A percentile compares a stretch with the other conserved stretches of the same genome.
Conservation (phyloP, 208 protist species). For the Trypanosoma vivax region DNA sequence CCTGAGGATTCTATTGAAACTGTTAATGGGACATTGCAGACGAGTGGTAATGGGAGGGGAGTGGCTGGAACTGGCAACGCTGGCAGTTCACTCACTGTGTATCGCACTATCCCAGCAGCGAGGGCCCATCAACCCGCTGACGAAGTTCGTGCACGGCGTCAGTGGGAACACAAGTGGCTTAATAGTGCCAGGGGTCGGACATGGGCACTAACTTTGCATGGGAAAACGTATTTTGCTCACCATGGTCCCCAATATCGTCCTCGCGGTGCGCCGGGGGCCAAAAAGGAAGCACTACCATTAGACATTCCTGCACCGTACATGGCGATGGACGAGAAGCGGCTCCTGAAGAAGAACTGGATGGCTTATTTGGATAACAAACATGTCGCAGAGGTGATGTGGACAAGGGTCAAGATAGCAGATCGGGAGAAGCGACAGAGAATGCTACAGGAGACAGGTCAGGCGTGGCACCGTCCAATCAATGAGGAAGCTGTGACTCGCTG, state of each 20-base stretch:
- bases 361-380: conserved; percentile 90
- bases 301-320: conserved; percentile 83
- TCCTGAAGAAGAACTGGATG: conserved; percentile 85
- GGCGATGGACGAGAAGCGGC: conserved; percentile 81
- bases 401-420: conserved; percentile 68
- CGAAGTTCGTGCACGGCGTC: conserved; percentile 54
- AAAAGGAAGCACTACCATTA: conserved; percentile 55
- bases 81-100: conserved; percentile 1
- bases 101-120: conserved; percentile 82
- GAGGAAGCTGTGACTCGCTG: conserved; percentile 48
- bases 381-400: conserved; percentile 87
- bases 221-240: conserved; percentile 77
- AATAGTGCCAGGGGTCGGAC: conserved; percentile 39
- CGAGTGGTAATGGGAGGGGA: conserved; percentile 6
- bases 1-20: conserved; percentile 64
- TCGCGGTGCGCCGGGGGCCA: conserved; percentile 77
- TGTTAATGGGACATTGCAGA: conserved; percentile 51
- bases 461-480: conserved; percentile 85
- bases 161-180: conserved; percentile 72
- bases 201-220: conserved; percentile 67
- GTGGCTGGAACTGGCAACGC: background rate
- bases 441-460: conserved; percentile 77
- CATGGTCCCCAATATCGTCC: conserved; percentile 64
- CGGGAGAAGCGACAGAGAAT: conserved; percentile 65
- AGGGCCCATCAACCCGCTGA: conserved; percentile 65